These are phyloP conservation scores for Penicillium diatomitis DNA, from an alignment of 495 filamentous ascomycete genomes.

Conservation along the genomic window DNA sequence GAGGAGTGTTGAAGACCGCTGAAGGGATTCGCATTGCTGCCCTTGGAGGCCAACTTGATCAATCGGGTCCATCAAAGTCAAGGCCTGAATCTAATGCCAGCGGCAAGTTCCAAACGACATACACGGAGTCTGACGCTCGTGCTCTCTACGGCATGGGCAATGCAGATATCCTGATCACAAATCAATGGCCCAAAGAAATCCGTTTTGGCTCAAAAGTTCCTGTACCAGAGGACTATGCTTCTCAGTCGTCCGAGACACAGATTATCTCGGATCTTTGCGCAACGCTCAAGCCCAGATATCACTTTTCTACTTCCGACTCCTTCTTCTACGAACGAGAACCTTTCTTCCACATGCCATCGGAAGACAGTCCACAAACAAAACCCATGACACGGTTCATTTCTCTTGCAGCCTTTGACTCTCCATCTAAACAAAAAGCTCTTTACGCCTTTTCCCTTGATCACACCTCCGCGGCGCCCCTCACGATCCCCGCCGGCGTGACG, in stretches of 20 bases:
- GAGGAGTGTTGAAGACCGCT: slow-evolving; percentile 74
- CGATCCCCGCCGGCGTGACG: slow-evolving; percentile 59
- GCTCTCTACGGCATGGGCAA: slow-evolving; percentile 60
- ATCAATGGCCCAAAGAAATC: slow-evolving; percentile 71
- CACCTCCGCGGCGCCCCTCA: slow-evolving; percentile 43
- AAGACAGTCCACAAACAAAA: slow-evolving; percentile 41
- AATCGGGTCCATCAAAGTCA: slow-evolving; percentile 2
- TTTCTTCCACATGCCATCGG: slow-evolving; percentile 63
- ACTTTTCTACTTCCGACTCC: slow-evolving; percentile 61
- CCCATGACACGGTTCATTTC: slow-evolving; percentile 81
- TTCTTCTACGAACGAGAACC: slow-evolving; percentile 87
- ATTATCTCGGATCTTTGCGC: slow-evolving; percentile 66
- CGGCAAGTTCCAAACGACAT: slow-evolving; percentile 28
- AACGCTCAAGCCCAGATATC: slow-evolving; percentile 75
- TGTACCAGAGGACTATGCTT: slow-evolving; percentile 32
- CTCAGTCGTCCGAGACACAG: slow-evolving; percentile 36
- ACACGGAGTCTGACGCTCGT: slow-evolving; percentile 68
- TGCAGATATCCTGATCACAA: slow-evolving; percentile 79
- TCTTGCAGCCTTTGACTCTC: slow-evolving; percentile 56
- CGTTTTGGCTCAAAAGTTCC: slow-evolving; percentile 49
- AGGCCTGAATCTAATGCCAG: slow-evolving; percentile 17
- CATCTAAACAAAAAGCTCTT: slow-evolving; percentile 67
- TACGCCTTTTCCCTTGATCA: slow-evolving; percentile 79
- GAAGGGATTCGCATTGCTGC: slow-evolving; percentile 79
- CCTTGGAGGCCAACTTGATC: slow-evolving; percentile 53